Conservation (phyloP, 2,329 filamentous ascomycete species). For the Emergomyces pasteurianus region DNA sequence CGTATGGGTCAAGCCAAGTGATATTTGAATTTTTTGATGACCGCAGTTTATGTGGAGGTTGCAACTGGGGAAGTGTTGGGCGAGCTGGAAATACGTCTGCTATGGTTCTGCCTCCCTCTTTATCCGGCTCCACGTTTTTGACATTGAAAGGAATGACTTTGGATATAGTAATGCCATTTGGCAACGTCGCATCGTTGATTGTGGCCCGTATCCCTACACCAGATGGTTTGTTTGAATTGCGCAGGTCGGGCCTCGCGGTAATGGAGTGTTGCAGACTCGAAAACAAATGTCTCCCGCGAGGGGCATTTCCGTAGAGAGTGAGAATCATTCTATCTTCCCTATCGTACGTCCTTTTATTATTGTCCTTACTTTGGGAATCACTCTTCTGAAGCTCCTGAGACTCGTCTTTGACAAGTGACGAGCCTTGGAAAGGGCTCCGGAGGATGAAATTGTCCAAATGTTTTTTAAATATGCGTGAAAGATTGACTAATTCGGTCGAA, state of each 20-base stretch:
- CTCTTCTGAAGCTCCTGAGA: slow-evolving; percentile 16
- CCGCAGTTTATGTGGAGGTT: slow-evolving; percentile 28
- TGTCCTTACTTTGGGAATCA: slow-evolving; percentile 24
- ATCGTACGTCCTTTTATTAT: slow-evolving; percentile 14
- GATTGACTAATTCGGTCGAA: slow-evolving; percentile 26
- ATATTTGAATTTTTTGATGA: slow-evolving; percentile 21
- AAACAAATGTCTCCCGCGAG: slow-evolving; percentile 66
- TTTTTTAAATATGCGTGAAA: slow-evolving; percentile 48
- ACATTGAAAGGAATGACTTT: slow-evolving; percentile 47
- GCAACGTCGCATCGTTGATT: slow-evolving; percentile 55
- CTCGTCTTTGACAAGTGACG: not conserved
- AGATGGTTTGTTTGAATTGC: slow-evolving; percentile 26
- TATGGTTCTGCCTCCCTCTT: slow-evolving; percentile 28
- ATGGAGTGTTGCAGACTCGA: slow-evolving; percentile 59
- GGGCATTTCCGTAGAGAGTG: slow-evolving; percentile 64
- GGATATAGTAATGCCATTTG: slow-evolving; percentile 60
- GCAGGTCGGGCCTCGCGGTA: slow-evolving; percentile 25
- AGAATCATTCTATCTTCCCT: slow-evolving; percentile 50
- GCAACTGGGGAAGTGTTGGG: slow-evolving; percentile 26
- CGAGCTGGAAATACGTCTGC: slow-evolving; percentile 35
- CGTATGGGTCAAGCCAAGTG: slow-evolving; percentile 32
- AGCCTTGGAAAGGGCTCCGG: slow-evolving; percentile 44
- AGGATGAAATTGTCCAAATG: slow-evolving; percentile 51
- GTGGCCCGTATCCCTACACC: slow-evolving; percentile 23
- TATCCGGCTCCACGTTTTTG: slow-evolving; percentile 16